Percentiles rank a stretch among this genome's conserved stretches.
phyloP scores from a whole-genome alignment of 352 stramenopile species.

The Albugo candida region DNA sequence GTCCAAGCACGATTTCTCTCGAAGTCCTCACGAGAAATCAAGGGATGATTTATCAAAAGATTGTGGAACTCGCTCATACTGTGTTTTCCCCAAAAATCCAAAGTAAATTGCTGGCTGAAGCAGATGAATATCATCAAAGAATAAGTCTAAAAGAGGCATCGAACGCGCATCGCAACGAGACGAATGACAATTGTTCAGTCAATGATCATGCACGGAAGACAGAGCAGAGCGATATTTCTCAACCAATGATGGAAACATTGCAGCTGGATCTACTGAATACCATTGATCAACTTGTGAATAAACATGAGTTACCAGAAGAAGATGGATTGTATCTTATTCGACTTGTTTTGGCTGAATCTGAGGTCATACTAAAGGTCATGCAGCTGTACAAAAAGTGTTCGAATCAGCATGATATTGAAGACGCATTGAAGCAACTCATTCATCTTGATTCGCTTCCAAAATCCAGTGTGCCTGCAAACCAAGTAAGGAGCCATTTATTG shows the following conservation, averaged over 20 bases:
- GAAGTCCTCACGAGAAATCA: no score
- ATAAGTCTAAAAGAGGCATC: conserved; percentile 7
- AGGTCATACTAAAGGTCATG: conserved; percentile 28
- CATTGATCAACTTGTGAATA: conserved; percentile 32
- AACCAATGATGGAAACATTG: neutral
- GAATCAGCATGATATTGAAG: conserved; percentile 25
- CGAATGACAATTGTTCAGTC: no score
- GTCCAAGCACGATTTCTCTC: no score
- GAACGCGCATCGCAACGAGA: neutral
- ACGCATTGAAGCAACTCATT: conserved; percentile 27
- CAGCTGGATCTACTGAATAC: conserved; percentile 25
- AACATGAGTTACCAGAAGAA: conserved; percentile 36
- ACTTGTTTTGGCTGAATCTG: conserved; percentile 26
- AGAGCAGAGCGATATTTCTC: neutral
- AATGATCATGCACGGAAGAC: no score
- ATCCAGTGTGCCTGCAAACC: conserved; percentile 2
- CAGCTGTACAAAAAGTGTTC: conserved; percentile 27
- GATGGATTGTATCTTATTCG: conserved; percentile 22
- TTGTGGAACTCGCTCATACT: conserved; percentile 25
- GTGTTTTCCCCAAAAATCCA: conserved; percentile 38
- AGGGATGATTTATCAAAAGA: conserved; percentile 10
- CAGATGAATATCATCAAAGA: conserved; percentile 11
- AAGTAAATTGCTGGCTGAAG: conserved; percentile 20
- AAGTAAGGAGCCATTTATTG: conserved; percentile 6
- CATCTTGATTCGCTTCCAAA: conserved; percentile 8